Evolutionary conservation across 495 filamentous ascomycete genomes (phyloP).

Genomic region (Penicillium angulare): DNA sequence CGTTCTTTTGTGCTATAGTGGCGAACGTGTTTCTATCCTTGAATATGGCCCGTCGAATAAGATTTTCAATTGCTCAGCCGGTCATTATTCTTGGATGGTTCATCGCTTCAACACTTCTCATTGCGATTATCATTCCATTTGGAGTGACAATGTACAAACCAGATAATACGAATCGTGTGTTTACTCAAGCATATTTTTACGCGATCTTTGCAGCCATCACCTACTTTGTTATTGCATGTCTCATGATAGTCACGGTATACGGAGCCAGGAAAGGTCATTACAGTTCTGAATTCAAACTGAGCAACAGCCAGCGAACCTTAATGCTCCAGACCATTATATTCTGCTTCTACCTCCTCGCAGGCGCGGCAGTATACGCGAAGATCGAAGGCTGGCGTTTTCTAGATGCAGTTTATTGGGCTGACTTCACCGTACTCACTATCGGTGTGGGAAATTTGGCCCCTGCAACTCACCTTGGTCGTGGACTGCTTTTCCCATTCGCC

Average conservation of each 20-base stretch:
- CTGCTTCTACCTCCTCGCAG: slow-evolving; percentile 70
- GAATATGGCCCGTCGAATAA: slow-evolving; percentile 66
- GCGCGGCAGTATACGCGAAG: slow-evolving; percentile 66
- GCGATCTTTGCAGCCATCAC: slow-evolving; percentile 71
- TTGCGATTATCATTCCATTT: slow-evolving; percentile 55
- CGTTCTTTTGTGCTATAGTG: slow-evolving; percentile 65
- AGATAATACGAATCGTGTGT: slow-evolving; percentile 13
- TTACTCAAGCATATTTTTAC: slow-evolving; percentile 76
- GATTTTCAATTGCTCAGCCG: slow-evolving; percentile 58
- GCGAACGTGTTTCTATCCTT: slow-evolving; percentile 73
- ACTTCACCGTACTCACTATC: slow-evolving; percentile 82
- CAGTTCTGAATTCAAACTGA: slow-evolving; percentile 67
- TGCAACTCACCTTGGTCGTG: slow-evolving; percentile 58
- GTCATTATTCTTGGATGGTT: slow-evolving; percentile 67
- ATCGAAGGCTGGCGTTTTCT: slow-evolving; percentile 78
- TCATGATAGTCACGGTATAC: slow-evolving; percentile 68
- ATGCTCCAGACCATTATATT: slow-evolving; percentile 88
- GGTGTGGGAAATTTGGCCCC: slow-evolving; percentile 73
- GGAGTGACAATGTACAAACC: slow-evolving; percentile 18
- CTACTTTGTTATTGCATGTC: slow-evolving; percentile 70
- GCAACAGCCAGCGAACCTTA: slow-evolving; percentile 71
- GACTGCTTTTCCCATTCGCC: slow-evolving; percentile 75
- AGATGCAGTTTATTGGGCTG: slow-evolving; percentile 79
- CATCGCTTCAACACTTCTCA: slow-evolving; percentile 63
- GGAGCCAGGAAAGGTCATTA: slow-evolving; percentile 66